Evolutionary conservation across 495 filamentous ascomycete genomes (phyloP).

Genomic region (Aspergillus egyptiacus): DNA sequence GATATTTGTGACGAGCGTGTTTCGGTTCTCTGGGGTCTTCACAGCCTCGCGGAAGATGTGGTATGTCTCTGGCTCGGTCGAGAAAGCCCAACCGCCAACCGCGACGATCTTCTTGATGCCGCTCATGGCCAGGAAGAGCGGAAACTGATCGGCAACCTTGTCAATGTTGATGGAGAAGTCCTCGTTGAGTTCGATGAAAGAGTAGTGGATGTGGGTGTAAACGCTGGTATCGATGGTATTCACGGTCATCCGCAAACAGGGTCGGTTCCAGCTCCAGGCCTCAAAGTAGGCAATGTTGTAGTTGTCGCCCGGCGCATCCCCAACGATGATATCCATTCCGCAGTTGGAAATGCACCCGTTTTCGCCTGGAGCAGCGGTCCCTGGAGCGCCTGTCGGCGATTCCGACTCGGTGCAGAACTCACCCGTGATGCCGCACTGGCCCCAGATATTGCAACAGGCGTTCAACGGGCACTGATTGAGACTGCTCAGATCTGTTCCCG

Average conservation of each 20-base stretch:
- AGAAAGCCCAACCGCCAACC: not conserved
- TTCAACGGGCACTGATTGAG: not conserved
- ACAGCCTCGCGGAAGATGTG: not conserved
- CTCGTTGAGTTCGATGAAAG: slow-evolving; percentile 25
- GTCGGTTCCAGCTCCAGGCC: slow-evolving; percentile 4
- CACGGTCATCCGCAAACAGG: slow-evolving; percentile 18
- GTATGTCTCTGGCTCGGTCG: not conserved
- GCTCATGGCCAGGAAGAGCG: too few species aligned
- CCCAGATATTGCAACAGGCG: not conserved
- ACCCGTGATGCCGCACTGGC: not conserved
- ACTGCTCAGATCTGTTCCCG: not conserved
- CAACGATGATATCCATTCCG: not conserved
- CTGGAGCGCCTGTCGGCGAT: not conserved
- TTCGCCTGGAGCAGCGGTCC: not conserved
- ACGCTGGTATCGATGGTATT: slow-evolving; percentile 12
- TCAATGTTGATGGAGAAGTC: slow-evolving; percentile 15
- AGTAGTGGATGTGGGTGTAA: slow-evolving; percentile 42
- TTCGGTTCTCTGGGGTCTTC: not conserved
- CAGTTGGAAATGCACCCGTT: slow-evolving; percentile 6
- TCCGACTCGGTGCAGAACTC: not conserved
- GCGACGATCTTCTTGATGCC: too few species aligned
- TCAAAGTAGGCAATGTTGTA: not conserved
- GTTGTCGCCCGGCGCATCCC: not conserved
- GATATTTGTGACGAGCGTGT: not conserved
- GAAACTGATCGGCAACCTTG: too few species aligned